phyloP scores from a whole-genome alignment of 441 rosid species.

The Mallotus repandus region DNA sequence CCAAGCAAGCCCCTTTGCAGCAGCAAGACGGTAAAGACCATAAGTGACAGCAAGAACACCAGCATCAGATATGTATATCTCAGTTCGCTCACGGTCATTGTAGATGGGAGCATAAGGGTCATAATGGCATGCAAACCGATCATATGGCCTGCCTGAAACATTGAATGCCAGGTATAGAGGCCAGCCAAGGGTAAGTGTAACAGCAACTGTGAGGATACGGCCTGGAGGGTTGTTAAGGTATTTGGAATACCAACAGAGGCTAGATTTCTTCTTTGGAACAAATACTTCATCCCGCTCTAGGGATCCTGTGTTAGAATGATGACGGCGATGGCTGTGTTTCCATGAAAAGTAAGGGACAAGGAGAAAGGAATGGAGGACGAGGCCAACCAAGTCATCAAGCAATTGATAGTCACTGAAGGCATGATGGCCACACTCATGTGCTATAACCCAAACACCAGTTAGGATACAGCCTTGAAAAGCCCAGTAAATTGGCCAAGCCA shows the following conservation, averaged over 20 bases:
- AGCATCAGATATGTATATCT: conserved; percentile 72
- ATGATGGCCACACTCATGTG: conserved; percentile 97
- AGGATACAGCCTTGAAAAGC: conserved; percentile 72
- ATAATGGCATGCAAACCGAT: conserved; percentile 76
- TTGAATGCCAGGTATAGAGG: conserved; percentile 81
- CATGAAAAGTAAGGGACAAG: conserved; percentile 96
- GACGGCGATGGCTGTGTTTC: conserved; percentile 97
- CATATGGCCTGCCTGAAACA: conserved; percentile 79
- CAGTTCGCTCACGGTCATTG: conserved; percentile 68
- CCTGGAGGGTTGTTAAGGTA: conserved; percentile 91
- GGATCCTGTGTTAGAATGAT: conserved; percentile 92
- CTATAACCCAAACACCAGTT: conserved; percentile 95
- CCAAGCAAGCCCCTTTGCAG: conserved; percentile 62
- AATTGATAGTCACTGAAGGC: conserved; percentile 93
- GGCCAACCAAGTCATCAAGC: conserved; percentile 86
- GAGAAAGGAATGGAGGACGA: conserved; percentile 72
- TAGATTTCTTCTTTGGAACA: conserved; percentile 68
- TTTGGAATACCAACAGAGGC: conserved; percentile 56
- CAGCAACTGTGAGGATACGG: conserved; percentile 44
- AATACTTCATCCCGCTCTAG: conserved; percentile 88
- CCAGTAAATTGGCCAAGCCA: conserved; percentile 89
- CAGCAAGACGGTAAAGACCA: conserved; percentile 59
- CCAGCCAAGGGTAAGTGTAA: conserved; percentile 86
- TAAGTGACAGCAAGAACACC: conserved; percentile 62
- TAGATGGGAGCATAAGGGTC: conserved; percentile 82